phyloP scores from a whole-genome alignment of 768 basidiomycete genomes.

The Mycena kentingensis region DNA sequence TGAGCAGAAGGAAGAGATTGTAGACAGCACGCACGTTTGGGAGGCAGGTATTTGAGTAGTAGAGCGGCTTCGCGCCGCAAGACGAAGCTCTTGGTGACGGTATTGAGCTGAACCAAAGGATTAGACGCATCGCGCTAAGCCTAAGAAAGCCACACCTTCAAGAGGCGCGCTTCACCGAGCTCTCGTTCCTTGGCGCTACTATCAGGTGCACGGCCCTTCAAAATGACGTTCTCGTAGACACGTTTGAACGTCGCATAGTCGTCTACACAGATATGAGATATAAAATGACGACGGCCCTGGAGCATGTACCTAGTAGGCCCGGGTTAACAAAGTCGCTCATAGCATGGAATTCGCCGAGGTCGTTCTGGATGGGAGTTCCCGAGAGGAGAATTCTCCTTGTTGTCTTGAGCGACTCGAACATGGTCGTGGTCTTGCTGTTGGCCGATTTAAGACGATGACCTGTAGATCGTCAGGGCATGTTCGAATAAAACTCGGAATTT shows the following conservation, averaged over 20 bases:
- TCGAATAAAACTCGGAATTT: background rate
- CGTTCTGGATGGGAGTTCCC: conserved; percentile 97
- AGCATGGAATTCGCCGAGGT: conserved; percentile 91
- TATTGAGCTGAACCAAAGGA: conserved; percentile 51
- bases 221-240: conserved; percentile 85
- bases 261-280: conserved; percentile 43
- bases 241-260: conserved; percentile 75
- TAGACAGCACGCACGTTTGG: conserved; percentile 66
- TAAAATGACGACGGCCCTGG: background rate
- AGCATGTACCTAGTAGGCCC: conserved; percentile 69
- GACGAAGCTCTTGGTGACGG: conserved; percentile 85
- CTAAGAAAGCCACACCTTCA: conserved; percentile 53
- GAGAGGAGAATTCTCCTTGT: conserved; percentile 84
- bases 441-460: conserved; percentile 87
- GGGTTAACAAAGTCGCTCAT: conserved; percentile 98
- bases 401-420: conserved; percentile 80
- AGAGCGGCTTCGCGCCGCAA: conserved; percentile 85
- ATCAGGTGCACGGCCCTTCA: conserved; percentile 80
- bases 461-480: no score
- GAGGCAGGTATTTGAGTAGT: conserved; percentile 81
- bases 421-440: conserved; percentile 84
- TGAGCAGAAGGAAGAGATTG: background rate
- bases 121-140: background rate
- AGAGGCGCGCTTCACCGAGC: conserved; percentile 72
- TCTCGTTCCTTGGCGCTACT: conserved; percentile 73